A percentile compares a stretch with the other conserved stretches of the same genome.
Conservation (phyloP, 768 basidiomycete species). For the Boletus coccyginus region DNA sequence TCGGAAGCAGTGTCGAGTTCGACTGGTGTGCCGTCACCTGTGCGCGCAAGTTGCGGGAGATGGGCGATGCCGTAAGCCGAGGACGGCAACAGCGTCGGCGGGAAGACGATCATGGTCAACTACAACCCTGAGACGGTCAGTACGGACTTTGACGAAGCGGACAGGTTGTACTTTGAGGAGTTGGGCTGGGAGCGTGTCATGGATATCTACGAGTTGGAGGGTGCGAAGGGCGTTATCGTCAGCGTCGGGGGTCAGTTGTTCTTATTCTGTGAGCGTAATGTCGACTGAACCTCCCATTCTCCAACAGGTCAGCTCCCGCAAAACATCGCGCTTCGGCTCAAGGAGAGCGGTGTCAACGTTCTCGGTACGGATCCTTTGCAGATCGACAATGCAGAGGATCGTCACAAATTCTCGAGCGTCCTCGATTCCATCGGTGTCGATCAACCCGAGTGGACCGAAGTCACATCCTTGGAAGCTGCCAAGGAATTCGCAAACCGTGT, state of each 20-base stretch:
- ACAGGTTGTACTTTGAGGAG: conserved; percentile 97
- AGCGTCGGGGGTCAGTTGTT: conserved; percentile 82
- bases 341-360: conserved; percentile 86
- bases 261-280: neutral
- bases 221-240: conserved; percentile 90
- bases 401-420: conserved; percentile 98
- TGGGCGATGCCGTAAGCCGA: conserved; percentile 49
- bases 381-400: conserved; percentile 97
- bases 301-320: conserved; percentile 90
- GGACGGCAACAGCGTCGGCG: conserved; percentile 29
- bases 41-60: conserved; percentile 84
- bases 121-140: conserved; percentile 99
- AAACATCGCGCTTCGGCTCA: conserved; percentile 96
- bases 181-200: conserved; percentile 97
- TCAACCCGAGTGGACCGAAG: conserved; percentile 96
- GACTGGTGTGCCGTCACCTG: conserved; percentile 99
- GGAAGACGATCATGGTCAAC: conserved; percentile 98
- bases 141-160: conserved; percentile 99
- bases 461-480: conserved; percentile 82
- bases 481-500: conserved; percentile 89
- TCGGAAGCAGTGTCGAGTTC: conserved; percentile 98
- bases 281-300: neutral
- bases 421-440: conserved; percentile 94
- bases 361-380: conserved; percentile 93
- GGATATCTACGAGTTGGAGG: conserved; percentile 98